Percentiles rank a stretch among this genome's conserved stretches.
phyloP scores from a whole-genome alignment of 345 rosid species.

The Leavenworthia alabamica region DNA sequence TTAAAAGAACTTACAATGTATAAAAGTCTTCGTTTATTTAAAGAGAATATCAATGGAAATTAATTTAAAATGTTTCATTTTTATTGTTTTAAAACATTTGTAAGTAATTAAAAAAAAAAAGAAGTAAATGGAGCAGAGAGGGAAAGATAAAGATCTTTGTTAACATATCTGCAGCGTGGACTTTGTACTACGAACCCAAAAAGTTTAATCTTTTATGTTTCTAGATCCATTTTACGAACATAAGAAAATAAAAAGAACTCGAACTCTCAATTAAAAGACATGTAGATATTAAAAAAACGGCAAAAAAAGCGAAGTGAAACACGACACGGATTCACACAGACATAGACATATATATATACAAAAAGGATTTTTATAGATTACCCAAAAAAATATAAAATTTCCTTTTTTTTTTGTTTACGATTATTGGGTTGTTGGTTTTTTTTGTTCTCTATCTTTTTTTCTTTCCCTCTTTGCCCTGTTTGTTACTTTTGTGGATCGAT shows the following conservation, averaged over 20 bases:
- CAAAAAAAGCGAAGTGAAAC: slow-evolving; percentile 27
- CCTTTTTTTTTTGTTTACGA: slow-evolving; percentile 4
- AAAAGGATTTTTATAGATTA: slow-evolving; percentile 6
- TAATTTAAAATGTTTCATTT: not conserved
- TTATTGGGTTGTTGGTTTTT: slow-evolving; percentile 20
- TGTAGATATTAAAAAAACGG: slow-evolving; percentile 11
- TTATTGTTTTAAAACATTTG: not conserved
- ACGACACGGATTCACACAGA: slow-evolving; percentile 32
- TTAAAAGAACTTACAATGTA: not conserved
- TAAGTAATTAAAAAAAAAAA: not conserved
- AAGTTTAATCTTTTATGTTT: slow-evolving; percentile 5
- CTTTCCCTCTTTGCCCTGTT: not conserved
- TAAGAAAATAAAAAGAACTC: not conserved
- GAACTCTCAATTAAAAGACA: slow-evolving; percentile 15
- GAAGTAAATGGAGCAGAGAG: not conserved
- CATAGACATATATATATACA: slow-evolving; percentile 27
- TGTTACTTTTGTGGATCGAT: slow-evolving; percentile 26
- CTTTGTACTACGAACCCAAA: slow-evolving; percentile 19
- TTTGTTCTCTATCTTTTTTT: not conserved
- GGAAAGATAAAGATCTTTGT: not conserved
- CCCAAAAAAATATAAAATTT: not conserved
- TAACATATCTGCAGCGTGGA: slow-evolving; percentile 30
- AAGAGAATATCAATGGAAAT: not conserved
- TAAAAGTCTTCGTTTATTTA: not conserved
- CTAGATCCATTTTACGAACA: slow-evolving; percentile 11